Percentiles rank a stretch among this genome's conserved stretches.
phyloP scores from a whole-genome alignment of 345 rosid genomes.

The Linum tenue region DNA sequence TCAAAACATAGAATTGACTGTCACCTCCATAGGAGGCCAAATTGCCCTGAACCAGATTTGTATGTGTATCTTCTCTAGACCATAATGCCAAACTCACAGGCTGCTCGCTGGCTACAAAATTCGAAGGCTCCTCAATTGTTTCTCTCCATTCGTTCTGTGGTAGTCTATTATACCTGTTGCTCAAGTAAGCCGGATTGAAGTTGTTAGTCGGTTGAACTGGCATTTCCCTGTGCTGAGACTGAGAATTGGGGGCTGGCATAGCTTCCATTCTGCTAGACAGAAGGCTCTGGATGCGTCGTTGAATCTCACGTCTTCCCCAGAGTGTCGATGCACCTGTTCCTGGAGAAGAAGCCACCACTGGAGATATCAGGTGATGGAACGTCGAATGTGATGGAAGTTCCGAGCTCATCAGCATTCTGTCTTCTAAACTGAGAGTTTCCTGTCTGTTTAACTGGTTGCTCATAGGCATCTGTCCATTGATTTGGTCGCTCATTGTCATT shows the following conservation, averaged over 20 bases:
- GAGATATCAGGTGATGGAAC: constrained; percentile 46
- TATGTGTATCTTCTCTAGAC: constrained; percentile 36
- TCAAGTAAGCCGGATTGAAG: no score
- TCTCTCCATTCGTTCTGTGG: constrained; percentile 23
- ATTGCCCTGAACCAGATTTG: constrained; percentile 32
- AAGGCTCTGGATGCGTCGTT: constrained; percentile 72
- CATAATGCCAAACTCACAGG: constrained; percentile 35
- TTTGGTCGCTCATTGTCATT: constrained; percentile 21
- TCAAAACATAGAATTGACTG: constrained; percentile 29
- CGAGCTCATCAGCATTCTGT: constrained; percentile 36
- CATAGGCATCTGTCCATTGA: constrained; percentile 42
- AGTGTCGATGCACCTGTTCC: constrained; percentile 75
- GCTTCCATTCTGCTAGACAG: constrained; percentile 44
- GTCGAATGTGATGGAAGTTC: constrained; percentile 42
- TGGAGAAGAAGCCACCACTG: constrained; percentile 50
- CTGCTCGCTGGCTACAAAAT: constrained; percentile 19
- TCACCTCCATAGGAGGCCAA: constrained; percentile 25
- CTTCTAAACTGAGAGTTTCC: constrained; percentile 37
- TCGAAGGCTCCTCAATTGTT: constrained; percentile 27
- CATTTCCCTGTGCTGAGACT: constrained; percentile 34
- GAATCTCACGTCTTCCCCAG: constrained; percentile 69
- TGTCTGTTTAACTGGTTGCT: constrained; percentile 36
- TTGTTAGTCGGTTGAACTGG: constrained; percentile 20
- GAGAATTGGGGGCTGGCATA: constrained; percentile 35
- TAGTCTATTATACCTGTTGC: no score